Conservation (phyloP, 139 green algal species). For the Pleodorina starrii region DNA sequence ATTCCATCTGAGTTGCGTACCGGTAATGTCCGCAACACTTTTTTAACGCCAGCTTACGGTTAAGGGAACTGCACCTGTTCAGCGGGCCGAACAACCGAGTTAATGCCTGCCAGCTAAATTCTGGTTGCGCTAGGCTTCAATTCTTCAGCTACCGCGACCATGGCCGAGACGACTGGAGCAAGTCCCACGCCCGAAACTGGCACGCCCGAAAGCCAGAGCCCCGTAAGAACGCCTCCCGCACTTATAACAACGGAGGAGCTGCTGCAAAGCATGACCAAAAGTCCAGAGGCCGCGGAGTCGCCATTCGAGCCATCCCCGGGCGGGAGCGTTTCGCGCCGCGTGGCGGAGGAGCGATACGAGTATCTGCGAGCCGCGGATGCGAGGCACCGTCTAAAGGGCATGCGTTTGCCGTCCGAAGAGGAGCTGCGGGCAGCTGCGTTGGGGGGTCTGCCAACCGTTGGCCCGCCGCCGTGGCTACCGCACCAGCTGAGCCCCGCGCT, state of each 20-base stretch:
- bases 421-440: conserved; percentile 1
- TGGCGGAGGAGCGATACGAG: not conserved
- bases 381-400: not conserved
- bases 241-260: conserved; percentile 27
- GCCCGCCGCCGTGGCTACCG: conserved; percentile 12
- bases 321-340: conserved; percentile 1
- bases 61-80: no score
- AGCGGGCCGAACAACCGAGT: no score
- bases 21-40: no score
- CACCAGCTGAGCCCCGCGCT: conserved; percentile 32
- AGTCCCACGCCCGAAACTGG: conserved; percentile 23
- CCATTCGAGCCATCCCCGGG: not conserved
- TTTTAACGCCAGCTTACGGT: no score
- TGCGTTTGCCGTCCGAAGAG: not conserved
- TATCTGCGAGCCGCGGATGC: not conserved
- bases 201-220: conserved; percentile 8
- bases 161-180: no score
- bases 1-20: no score
- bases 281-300: not conserved
- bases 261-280: conserved; percentile 1
- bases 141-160: no score
- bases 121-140: no score
- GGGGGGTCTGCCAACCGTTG: not conserved
- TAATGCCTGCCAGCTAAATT: no score
- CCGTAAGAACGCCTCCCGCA: not conserved